Conservation (phyloP, 2,329 filamentous ascomycete species). For the Calonectria pteridis region DNA sequence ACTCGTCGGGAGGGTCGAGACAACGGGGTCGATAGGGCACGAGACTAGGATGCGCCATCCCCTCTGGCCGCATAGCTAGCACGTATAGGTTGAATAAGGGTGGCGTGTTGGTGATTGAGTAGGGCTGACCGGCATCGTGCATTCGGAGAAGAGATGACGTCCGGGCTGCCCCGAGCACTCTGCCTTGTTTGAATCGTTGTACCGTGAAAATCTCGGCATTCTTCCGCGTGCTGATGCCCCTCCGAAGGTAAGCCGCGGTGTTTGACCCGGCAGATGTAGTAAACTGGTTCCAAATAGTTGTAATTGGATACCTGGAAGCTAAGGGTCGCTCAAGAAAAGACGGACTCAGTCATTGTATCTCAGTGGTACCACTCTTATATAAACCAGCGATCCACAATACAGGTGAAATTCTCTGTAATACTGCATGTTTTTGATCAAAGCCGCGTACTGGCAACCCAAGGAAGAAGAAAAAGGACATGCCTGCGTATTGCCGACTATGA, state of each 20-base stretch:
- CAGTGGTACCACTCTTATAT: neutral
- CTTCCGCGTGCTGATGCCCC: neutral
- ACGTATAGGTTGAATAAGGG: neutral
- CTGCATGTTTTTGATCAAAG: neutral
- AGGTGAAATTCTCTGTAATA: neutral
- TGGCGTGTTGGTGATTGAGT: neutral
- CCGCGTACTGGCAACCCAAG: neutral
- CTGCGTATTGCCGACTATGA: neutral
- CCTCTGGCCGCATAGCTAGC: neutral
- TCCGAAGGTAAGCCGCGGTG: neutral
- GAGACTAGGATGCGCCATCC: neutral
- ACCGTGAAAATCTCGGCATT: neutral
- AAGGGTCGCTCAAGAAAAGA: neutral
- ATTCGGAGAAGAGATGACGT: neutral
- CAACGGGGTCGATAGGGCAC: neutral
- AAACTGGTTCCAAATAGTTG: neutral
- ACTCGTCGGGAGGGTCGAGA: neutral
- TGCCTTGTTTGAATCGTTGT: neutral
- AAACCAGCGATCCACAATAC: neutral
- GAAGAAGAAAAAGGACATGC: neutral
- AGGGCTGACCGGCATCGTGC: neutral
- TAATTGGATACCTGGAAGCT: neutral
- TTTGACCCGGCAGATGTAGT: neutral
- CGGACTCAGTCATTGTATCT: neutral
- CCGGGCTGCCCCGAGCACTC: neutral